These are phyloP conservation scores for Fusarium sp. DNA, from an alignment of 2,329 filamentous ascomycete genomes.

Conservation along the genomic window DNA sequence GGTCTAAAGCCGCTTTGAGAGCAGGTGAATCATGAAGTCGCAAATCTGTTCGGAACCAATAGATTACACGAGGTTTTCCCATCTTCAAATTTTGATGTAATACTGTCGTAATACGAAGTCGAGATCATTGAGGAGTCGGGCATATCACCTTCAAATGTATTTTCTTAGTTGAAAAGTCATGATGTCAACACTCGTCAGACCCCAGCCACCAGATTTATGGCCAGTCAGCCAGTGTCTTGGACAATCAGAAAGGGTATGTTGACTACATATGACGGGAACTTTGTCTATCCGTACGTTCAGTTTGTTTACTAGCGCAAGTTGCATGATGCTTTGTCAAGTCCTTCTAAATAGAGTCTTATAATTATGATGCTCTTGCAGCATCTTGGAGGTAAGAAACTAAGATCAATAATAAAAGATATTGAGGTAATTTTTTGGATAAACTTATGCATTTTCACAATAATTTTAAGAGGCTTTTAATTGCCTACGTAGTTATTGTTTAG, in stretches of 20 bases:
- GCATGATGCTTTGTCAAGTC: background rate
- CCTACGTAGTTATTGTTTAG: background rate
- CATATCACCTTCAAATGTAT: background rate
- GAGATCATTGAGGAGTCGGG: background rate
- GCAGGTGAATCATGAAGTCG: conserved; percentile 83
- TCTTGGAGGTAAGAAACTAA: background rate
- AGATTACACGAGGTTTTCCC: conserved; percentile 66
- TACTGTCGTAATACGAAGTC: background rate
- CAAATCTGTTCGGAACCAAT: conserved; percentile 84
- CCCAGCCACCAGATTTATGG: conserved; percentile 32
- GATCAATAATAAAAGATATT: background rate
- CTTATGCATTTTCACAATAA: background rate
- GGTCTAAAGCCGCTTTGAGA: conserved; percentile 75
- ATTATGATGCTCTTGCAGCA: background rate
- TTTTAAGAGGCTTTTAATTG: background rate
- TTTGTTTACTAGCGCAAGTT: background rate
- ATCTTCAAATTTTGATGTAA: conserved; percentile 34
- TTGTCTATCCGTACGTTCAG: background rate
- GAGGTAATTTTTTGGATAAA: background rate
- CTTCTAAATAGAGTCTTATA: background rate
- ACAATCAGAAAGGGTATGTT: background rate
- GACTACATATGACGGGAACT: background rate
- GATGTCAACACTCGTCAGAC: conserved; percentile 40
- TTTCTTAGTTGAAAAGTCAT: conserved; percentile 36
- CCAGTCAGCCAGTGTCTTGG: background rate